Conservation (phyloP, 1,284 basidiomycete genomes). For the Austropuccinia psidii region DNA sequence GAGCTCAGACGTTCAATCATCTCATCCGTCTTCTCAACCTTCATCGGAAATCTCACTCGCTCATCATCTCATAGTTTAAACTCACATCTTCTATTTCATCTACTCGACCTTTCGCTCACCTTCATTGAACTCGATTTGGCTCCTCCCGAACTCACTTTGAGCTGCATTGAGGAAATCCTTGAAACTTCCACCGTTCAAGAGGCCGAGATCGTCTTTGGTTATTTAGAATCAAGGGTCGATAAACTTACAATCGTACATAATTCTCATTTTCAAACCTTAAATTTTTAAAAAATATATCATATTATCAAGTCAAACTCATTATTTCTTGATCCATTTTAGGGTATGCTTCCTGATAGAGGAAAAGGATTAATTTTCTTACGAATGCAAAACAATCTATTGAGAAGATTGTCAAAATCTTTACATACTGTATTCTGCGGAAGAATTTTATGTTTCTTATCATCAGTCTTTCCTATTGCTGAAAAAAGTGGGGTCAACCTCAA, state of each 20-base stretch:
- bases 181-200: constrained; percentile 18
- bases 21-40: constrained; percentile 25
- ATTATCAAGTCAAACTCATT: not conserved
- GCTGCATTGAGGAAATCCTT: constrained; percentile 22
- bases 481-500: constrained; percentile 80
- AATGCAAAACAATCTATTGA: constrained; percentile 73
- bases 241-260: constrained; percentile 15
- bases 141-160: constrained; percentile 19
- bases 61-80: not conserved
- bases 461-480: constrained; percentile 76
- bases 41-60: constrained; percentile 5
- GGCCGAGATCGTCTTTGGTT: constrained; percentile 23
- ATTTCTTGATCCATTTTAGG: constrained; percentile 43
- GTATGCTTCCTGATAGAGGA: constrained; percentile 71
- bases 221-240: constrained; percentile 28
- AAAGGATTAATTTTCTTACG: constrained; percentile 76
- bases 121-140: constrained; percentile 7
- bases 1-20: constrained; percentile 21
- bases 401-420: constrained; percentile 67
- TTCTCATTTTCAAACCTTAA: not conserved
- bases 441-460: constrained; percentile 73
- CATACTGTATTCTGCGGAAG: constrained; percentile 74
- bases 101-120: constrained; percentile 18
- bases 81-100: constrained; percentile 8
- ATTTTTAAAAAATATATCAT: not conserved